Evolutionary conservation across 192 early-diverging fungal species (phyloP).

Genomic region (Chytriomyces sp.): DNA sequence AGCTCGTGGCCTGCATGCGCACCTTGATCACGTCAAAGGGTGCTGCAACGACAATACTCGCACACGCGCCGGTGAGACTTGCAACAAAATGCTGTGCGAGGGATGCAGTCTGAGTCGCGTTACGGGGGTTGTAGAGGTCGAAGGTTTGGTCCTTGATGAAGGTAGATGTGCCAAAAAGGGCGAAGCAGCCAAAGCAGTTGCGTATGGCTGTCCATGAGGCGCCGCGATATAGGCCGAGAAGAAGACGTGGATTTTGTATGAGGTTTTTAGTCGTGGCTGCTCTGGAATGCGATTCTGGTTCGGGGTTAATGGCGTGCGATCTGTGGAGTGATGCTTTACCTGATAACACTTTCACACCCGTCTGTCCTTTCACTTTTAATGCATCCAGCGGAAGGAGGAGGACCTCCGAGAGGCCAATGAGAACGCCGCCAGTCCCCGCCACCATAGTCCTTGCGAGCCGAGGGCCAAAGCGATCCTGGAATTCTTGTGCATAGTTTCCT

Average conservation of each 20-base stretch:
- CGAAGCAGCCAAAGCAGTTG: slow-evolving; percentile 89
- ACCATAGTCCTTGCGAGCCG: slow-evolving; percentile 74
- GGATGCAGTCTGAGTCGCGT: slow-evolving; percentile 56
- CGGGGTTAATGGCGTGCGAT: not conserved
- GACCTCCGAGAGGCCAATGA: slow-evolving; percentile 90
- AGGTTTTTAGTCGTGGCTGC: slow-evolving; percentile 7
- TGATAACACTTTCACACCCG: slow-evolving; percentile 58
- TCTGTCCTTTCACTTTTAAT: slow-evolving; percentile 90
- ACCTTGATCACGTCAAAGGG: slow-evolving; percentile 96
- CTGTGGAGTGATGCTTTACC: not conserved
- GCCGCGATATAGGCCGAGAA: slow-evolving; percentile 49
- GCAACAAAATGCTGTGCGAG: slow-evolving; percentile 87
- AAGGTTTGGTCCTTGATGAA: slow-evolving; percentile 87
- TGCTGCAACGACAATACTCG: slow-evolving; percentile 85
- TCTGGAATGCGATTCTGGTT: not conserved
- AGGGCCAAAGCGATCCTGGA: slow-evolving; percentile 75
- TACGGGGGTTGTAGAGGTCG: slow-evolving; percentile 73
- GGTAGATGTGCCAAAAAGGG: slow-evolving; percentile 86
- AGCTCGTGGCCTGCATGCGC: slow-evolving; percentile 84
- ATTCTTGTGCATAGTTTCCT: slow-evolving; percentile 62
- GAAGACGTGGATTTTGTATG: slow-evolving; percentile 10
- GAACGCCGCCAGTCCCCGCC: slow-evolving; percentile 42
- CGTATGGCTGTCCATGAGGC: slow-evolving; percentile 87
- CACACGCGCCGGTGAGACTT: slow-evolving; percentile 83
- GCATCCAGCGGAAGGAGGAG: slow-evolving; percentile 88